Evolutionary conservation across 768 basidiomycete genomes (phyloP).

Genomic region (Pisolithus orientalis): DNA sequence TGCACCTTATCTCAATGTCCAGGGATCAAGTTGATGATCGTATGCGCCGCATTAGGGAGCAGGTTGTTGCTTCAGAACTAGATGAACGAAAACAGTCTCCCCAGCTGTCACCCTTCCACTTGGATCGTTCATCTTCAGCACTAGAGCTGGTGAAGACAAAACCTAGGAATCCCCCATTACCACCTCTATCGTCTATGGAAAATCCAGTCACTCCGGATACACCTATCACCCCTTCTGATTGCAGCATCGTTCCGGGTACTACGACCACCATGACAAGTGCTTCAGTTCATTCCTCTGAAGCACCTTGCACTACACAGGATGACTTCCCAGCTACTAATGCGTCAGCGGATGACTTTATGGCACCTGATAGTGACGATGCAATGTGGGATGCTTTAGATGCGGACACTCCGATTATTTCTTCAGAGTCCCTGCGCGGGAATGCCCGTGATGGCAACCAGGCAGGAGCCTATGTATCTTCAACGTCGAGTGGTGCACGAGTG

Average conservation of each 20-base stretch:
- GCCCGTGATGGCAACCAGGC: conserved; percentile 10
- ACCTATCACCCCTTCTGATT: background rate
- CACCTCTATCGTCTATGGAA: background rate
- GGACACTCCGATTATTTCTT: conserved; percentile 12
- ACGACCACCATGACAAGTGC: background rate
- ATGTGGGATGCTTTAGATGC: conserved; percentile 43
- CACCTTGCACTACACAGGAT: conserved; percentile 12
- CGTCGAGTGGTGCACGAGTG: conserved; percentile 8
- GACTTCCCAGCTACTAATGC: conserved; percentile 12
- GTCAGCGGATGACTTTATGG: conserved; percentile 14
- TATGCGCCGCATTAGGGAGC: conserved; percentile 31
- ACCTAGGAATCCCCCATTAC: background rate
- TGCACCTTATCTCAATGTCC: background rate
- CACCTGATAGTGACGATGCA: conserved; percentile 38
- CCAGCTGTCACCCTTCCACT: too few species aligned
- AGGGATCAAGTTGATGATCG: conserved; percentile 35
- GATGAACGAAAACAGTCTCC: background rate
- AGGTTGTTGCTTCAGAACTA: conserved; percentile 19
- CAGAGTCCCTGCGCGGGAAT: conserved; percentile 10
- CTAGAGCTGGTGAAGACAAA: background rate
- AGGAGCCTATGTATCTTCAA: conserved; percentile 1
- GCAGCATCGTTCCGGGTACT: background rate
- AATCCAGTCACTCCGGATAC: background rate
- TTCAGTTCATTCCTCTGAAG: conserved; percentile 3
- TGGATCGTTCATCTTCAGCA: too few species aligned